These are phyloP conservation scores for Xylariales sp. DNA, from an alignment of 2,329 filamentous ascomycete species.

Conservation along the genomic window DNA sequence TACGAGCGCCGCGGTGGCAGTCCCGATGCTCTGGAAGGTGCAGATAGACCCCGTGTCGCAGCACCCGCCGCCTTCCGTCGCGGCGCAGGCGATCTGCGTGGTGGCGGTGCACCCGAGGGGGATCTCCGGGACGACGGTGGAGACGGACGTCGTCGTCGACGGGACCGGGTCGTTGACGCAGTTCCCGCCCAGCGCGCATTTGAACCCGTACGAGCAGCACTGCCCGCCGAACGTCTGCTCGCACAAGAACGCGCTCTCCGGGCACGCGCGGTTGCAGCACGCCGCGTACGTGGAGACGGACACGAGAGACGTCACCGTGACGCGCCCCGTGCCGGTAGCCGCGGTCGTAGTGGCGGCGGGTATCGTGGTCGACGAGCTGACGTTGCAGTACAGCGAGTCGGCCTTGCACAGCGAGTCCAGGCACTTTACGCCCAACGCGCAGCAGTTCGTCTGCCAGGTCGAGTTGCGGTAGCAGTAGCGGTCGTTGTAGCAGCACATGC, in stretches of 20 bases:
- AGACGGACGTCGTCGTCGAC: constrained; percentile 38
- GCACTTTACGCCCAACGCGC: constrained; percentile 39
- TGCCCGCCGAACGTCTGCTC: constrained; percentile 57
- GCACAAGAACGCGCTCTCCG: constrained; percentile 56
- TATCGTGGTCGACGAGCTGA: constrained; percentile 32
- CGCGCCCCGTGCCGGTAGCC: background rate
- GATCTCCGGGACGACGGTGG: constrained; percentile 51
- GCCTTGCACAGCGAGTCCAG: constrained; percentile 34
- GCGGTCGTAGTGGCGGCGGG: constrained; percentile 18
- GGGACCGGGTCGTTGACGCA: constrained; percentile 50
- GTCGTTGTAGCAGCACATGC: constrained; percentile 43
- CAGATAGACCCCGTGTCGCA: constrained; percentile 57
- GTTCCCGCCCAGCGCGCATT: constrained; percentile 53
- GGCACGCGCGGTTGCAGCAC: constrained; percentile 46
- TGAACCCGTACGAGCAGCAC: constrained; percentile 61
- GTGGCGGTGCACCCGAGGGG: constrained; percentile 59
- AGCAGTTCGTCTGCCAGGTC: constrained; percentile 41
- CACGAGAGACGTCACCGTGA: constrained; percentile 18
- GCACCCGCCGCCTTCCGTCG: constrained; percentile 58
- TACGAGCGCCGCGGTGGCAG: constrained; percentile 52
- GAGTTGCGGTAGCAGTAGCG: constrained; percentile 44
- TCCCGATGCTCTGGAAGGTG: constrained; percentile 50
- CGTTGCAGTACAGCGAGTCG: constrained; percentile 38
- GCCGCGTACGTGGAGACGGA: constrained; percentile 16
- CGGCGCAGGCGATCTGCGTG: constrained; percentile 57